Percentiles rank a stretch among this genome's conserved stretches.
These are phyloP conservation scores for Chlorociboria aeruginascens DNA, from an alignment of 495 filamentous ascomycete species.

Conservation along the genomic window DNA sequence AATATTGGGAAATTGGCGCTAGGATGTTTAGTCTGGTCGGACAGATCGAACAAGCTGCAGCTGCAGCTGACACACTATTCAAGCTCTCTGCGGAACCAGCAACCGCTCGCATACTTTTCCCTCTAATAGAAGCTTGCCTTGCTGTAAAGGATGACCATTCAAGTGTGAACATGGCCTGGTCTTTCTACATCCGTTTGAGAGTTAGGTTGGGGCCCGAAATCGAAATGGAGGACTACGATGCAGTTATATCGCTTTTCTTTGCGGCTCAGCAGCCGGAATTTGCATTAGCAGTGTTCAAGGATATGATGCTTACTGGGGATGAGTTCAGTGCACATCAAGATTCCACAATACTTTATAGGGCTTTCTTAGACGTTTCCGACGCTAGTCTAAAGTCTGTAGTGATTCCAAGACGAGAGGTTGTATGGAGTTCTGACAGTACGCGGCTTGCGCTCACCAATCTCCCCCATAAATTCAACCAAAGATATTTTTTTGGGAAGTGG, in stretches of 20 bases:
- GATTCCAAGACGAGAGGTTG: too few relatives aligned
- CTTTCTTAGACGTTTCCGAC: slow-evolving; percentile 12
- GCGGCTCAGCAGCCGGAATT: slow-evolving; percentile 44
- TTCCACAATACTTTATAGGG: slow-evolving; percentile 34
- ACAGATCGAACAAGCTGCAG: slow-evolving; percentile 50
- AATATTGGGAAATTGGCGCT: slow-evolving; percentile 59
- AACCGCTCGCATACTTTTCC: slow-evolving; percentile 49
- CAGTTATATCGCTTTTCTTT: slow-evolving; percentile 50
- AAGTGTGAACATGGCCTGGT: slow-evolving; percentile 41
- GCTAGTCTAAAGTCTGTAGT: too few relatives aligned
- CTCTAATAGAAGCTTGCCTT: slow-evolving; percentile 44
- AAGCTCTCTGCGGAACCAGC: slow-evolving; percentile 31
- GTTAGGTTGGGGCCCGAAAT: slow-evolving; percentile 46
- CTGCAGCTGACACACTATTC: slow-evolving; percentile 48
- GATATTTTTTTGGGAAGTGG: slow-evolving; percentile 74
- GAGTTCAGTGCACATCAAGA: slow-evolving; percentile 26
- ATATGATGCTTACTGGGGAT: slow-evolving; percentile 67
- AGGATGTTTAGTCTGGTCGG: slow-evolving; percentile 49
- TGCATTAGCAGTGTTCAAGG: slow-evolving; percentile 63
- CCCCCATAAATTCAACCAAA: slow-evolving; percentile 53
- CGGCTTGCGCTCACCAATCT: slow-evolving; percentile 30
- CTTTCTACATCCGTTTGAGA: slow-evolving; percentile 51
- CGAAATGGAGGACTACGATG: slow-evolving; percentile 65
- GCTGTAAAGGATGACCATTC: slow-evolving; percentile 23
- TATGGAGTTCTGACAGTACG: too few relatives aligned